Base-by-base conservation (phyloP, 2,329 filamentous ascomycete genomes). In the Microsporum audouinii region DNA sequence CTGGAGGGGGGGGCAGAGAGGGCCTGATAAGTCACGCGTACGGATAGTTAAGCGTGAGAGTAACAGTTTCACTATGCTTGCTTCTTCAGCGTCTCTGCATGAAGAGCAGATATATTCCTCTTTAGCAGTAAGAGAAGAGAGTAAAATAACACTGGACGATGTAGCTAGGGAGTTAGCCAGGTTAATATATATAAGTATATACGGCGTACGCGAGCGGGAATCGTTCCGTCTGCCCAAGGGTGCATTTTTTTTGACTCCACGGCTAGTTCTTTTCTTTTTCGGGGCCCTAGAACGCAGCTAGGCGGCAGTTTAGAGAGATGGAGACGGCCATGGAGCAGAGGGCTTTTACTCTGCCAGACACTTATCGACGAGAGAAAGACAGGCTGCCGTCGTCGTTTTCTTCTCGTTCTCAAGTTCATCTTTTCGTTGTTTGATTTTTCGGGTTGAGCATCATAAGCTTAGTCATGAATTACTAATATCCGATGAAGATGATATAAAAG, bases 201-300 rank as follows among this genome's bases (percentile, higher is more conserved):
- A 55, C 10, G 45, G 27, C 23, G 23, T 27, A 31, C 14, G 12
- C 29, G 14, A 33, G 27, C 33, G 49, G 51, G 17, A 55, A 55
- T 55, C 31, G 51, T 55, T 55, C 51, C 51, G 51, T 55, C 51
- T 34, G 23, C 39, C 51, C 31, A 23, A 31, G 51, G 51, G 51
- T 36, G 51, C 51, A 55, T 55, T 55, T 55, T 55, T 51, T 36
- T 55, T 34, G 51, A 36, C 51, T 27, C 31, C 51, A 55, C 51
- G 51, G 31, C 51, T 38, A 55, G 33, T 7, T 23, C 7, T 23
- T 23, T 23, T 23, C 17, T 23, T 23, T 23, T 17, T n/a, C 2
- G 17, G 39, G 23, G 27, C 45, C 45, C 7, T 12, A 51, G 45
- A 29, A 55, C 31, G 33, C 29, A 34, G 31, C 29, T 36, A n/a